Base-by-base conservation (phyloP, 2,329 filamentous ascomycete genomes). In the Fonsecaea monophora region DNA sequence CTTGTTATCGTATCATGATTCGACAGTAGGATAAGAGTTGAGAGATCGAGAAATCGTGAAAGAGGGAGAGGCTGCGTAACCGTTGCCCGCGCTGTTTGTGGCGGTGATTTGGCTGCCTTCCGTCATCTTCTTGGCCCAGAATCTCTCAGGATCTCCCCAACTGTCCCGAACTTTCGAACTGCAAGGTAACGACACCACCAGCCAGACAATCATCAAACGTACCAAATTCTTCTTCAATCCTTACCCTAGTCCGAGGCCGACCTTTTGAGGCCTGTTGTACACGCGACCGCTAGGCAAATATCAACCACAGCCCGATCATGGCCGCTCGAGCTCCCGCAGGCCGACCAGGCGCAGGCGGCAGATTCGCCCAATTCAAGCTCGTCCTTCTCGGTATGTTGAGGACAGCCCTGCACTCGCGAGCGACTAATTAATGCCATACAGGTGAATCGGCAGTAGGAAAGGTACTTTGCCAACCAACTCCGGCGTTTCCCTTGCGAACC, bases 361-460 rank as follows among this genome's bases (percentile, higher is more conserved):
- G 94, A 77, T 98, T 99, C 82, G 94, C 95, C 76, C 95, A 99
- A 86, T 99, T 99, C 84, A 99, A 99, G 86, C 87, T 99, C 75
- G 95, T 99, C 73, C 85, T 99, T 77, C 86, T 99, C 72, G 95
- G 95, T 98, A 87, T 74, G 90, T 77, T 65, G 21, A 62, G 61
- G 58, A 60, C 50, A 30, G 6, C 38, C 13, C 30, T 42, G 25
- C 35, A 6, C 35, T 50, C 34, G 18, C 25, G 3, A 50, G 21
- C 64, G 72, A 71, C 81, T 85, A 77, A 85, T 77, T 59, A 70
- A 65, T 65, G 62, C 73, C 45, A 7, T 50, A 59, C 78, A 98
- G 94, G 95, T 80, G 95, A 99, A 85, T 99, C 95, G 74, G 95
- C 95, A 67, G 95, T 99, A 66, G 95, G 95, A 90, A 99, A 99